Evolutionary conservation across 2,329 filamentous ascomycete species (phyloP).

Genomic region (Microcera coccophila): DNA sequence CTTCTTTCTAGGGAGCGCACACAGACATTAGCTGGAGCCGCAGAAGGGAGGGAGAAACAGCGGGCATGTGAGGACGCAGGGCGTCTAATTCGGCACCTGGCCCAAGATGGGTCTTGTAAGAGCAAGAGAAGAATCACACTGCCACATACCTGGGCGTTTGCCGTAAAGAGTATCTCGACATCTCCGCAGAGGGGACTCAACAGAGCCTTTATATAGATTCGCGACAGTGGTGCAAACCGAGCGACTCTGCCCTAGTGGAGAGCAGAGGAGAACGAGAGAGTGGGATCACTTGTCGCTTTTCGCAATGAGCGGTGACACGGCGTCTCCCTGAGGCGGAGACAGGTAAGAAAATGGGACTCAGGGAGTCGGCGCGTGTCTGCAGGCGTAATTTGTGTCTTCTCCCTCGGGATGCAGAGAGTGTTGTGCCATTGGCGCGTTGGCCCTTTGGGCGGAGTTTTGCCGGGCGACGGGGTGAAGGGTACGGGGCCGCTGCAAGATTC

Average conservation of each 20-base stretch:
- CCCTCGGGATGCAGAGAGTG: neutral
- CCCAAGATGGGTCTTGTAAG: neutral
- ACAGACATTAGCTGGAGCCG: conserved; percentile 5
- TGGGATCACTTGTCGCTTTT: neutral
- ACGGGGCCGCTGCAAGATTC: conserved; percentile 14
- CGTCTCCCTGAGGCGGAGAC: conserved; percentile 1
- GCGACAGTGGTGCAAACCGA: neutral
- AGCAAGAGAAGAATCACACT: neutral
- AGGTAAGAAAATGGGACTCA: neutral
- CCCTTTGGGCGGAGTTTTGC: neutral
- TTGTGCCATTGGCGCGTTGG: neutral
- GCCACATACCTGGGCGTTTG: conserved; percentile 36
- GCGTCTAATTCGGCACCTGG: neutral
- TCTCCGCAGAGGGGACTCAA: conserved; percentile 20
- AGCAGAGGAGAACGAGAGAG: neutral
- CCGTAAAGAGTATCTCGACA: conserved; percentile 38
- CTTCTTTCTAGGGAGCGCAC: conserved; percentile 48
- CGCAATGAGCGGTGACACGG: conserved; percentile 3
- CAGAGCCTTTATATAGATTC: conserved; percentile 20
- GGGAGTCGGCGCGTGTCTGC: neutral
- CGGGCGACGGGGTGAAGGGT: neutral
- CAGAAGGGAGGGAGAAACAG: neutral
- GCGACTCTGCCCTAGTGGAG: neutral
- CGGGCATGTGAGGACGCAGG: neutral
- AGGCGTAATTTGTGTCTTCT: conserved; percentile 8